Base-by-base conservation (phyloP, 345 rosid species). In the Salix dunnii region DNA sequence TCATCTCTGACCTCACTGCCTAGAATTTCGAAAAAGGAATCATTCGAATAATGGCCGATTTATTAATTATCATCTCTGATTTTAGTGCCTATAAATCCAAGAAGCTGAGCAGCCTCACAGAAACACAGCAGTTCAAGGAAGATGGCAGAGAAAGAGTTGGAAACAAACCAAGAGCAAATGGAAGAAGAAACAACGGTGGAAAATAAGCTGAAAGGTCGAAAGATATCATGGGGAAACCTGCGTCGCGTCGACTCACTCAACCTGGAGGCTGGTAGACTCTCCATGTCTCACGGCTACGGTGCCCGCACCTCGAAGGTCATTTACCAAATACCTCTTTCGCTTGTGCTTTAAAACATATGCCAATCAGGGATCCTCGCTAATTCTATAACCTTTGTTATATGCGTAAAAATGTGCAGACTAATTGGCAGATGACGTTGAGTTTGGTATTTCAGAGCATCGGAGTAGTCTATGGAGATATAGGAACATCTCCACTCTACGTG, bases 401-500 rank as follows among this genome's bases (percentile, higher is more conserved):
- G 6, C 4, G 1, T 51, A 17, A 38, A 35, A 28, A 7, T 31
- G 21, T 18, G 70, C 60, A 90, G 90, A 31, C 43, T 18, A 74
- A 78, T 42, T 94, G 93, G 98, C 30, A 43, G 53, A 82, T 70
- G 73, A 91, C 92, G 2, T 13, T 94, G 80, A 87, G 85, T 46
- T 78, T 92, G 74, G 92, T 92, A 23, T 90, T 91, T 78, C 97
- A 92, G 48, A 86, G 92, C 85, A 53, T 94, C 2, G 95, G 97
- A 70, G 83, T 91, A 14, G 88, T 90, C 14, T 92, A 89, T 12
- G 94, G 97, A 33, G 98, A 94, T 72, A 89, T 91, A 0, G 95
- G 95, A 53, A 92, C 97, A 5, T 91, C 97, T 0, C 97, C 98
- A 0, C 87, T 94, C 5, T 94, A 92, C 28, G 94, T 92, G 16